These are phyloP conservation scores for Albifimbria verrucaria DNA, from an alignment of 2,329 filamentous ascomycete species.

Conservation along the genomic window DNA sequence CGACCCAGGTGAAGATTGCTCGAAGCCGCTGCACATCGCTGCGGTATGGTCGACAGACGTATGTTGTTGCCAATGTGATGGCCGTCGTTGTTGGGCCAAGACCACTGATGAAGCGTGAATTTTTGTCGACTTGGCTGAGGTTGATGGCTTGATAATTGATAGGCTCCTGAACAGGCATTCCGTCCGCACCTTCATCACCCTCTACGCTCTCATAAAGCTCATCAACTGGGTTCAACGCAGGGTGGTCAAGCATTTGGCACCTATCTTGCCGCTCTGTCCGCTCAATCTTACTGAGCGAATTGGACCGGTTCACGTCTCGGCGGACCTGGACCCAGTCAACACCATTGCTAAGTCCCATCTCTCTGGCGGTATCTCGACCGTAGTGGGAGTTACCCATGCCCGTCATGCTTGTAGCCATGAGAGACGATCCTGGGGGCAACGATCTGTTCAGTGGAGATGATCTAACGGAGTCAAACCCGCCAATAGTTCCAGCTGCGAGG, in stretches of 20 bases:
- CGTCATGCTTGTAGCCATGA: constrained; percentile 42
- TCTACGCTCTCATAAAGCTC: constrained; percentile 81
- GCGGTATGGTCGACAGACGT: constrained; percentile 89
- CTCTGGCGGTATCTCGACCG: constrained; percentile 55
- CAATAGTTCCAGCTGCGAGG: constrained; percentile 57
- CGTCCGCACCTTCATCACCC: constrained; percentile 86
- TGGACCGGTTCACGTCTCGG: constrained; percentile 91
- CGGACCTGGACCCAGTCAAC: constrained; percentile 98
- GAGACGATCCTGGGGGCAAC: constrained; percentile 32
- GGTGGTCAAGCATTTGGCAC: constrained; percentile 91
- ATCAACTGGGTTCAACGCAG: constrained; percentile 84
- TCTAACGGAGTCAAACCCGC: constrained; percentile 40
- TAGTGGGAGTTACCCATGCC: constrained; percentile 32
- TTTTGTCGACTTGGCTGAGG: constrained; percentile 89
- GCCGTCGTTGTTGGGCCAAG: constrained; percentile 81
- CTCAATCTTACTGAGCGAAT: constrained; percentile 87
- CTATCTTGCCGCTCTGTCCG: constrained; percentile 79
- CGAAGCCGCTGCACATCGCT: constrained; percentile 90
- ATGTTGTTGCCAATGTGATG: constrained; percentile 79
- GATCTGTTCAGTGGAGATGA: constrained; percentile 41
- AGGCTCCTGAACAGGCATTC: constrained; percentile 75
- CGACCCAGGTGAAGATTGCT: constrained; percentile 95
- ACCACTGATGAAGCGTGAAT: constrained; percentile 82
- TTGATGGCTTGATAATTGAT: constrained; percentile 79
- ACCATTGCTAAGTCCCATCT: constrained; percentile 62